Percentiles rank a stretch among this genome's conserved stretches.
Evolutionary conservation across 2,329 filamentous ascomycete species (phyloP).

Genomic region (Knufia petricola): DNA sequence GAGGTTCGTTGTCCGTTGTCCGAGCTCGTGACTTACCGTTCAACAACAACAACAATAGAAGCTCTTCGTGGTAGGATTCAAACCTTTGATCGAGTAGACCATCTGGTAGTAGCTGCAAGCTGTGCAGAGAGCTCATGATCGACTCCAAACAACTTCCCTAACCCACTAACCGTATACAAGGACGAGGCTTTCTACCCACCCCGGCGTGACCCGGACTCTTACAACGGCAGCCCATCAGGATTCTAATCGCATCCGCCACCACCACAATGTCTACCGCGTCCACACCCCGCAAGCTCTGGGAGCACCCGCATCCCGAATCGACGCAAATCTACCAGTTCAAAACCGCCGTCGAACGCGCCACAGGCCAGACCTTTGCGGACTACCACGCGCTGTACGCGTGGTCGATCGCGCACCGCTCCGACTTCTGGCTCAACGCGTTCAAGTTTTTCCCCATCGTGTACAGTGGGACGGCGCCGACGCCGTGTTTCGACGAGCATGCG

Average conservation of each 20-base stretch:
- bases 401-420: not conserved
- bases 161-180: no score
- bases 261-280: not conserved
- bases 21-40: no score
- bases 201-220: no score
- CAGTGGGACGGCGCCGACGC: conserved; percentile 40
- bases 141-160: no score
- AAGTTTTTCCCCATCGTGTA: conserved; percentile 56
- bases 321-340: conserved; percentile 59
- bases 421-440: conserved; percentile 9
- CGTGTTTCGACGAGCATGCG: conserved; percentile 58
- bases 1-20: not conserved
- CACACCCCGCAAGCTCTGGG: conserved; percentile 42
- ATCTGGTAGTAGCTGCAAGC: no score
- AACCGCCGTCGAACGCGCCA: conserved; percentile 6
- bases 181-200: no score
- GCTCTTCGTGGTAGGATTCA: no score
- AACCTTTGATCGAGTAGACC: no score
- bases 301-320: conserved; percentile 51
- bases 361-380: not conserved
- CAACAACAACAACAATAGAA: no score
- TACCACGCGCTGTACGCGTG: not conserved
- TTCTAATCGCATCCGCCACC: no score
- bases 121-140: no score
- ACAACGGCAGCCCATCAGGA: no score